A percentile compares a stretch with the other conserved stretches of the same genome.
phyloP scores from a whole-genome alignment of 1,284 basidiomycete species.

The Trichosporon sp. region DNA sequence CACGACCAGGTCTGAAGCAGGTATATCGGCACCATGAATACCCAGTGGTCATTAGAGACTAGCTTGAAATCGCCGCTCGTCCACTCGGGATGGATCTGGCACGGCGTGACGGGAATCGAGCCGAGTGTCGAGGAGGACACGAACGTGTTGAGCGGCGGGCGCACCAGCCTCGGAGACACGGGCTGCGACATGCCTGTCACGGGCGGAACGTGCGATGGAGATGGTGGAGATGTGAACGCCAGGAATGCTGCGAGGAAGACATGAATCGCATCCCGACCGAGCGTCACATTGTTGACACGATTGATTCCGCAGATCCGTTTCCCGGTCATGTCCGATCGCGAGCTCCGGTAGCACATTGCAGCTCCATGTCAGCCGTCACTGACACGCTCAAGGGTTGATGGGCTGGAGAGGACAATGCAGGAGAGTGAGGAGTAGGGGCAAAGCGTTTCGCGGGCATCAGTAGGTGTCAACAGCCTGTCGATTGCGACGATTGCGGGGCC shows the following conservation, averaged over 20 bases:
- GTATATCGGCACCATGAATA: constrained; percentile 11
- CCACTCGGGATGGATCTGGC: constrained; percentile 10
- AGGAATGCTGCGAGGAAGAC: background rate
- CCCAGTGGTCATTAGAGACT: constrained; percentile 13
- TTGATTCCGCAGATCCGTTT: background rate
- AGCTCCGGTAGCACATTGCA: too few relatives aligned
- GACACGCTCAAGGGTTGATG: too few relatives aligned
- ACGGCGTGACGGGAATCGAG: constrained; percentile 1
- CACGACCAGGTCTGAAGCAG: constrained; percentile 16
- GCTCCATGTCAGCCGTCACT: too few relatives aligned
- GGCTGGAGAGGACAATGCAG: too few relatives aligned
- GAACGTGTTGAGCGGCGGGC: background rate
- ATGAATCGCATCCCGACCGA: background rate
- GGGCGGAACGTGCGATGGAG: background rate
- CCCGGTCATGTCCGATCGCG: background rate
- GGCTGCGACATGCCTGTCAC: background rate
- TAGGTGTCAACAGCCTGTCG: too few relatives aligned
- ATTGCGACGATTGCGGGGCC: background rate
- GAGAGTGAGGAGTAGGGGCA: too few relatives aligned
- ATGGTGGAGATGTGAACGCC: background rate
- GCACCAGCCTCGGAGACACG: background rate
- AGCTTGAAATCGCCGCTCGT: constrained; percentile 15
- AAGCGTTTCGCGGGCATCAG: too few relatives aligned
- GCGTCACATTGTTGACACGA: background rate
- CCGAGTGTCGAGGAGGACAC: background rate